phyloP scores from a whole-genome alignment of 352 stramenopile genomes.

The Lagenidium sp. region DNA sequence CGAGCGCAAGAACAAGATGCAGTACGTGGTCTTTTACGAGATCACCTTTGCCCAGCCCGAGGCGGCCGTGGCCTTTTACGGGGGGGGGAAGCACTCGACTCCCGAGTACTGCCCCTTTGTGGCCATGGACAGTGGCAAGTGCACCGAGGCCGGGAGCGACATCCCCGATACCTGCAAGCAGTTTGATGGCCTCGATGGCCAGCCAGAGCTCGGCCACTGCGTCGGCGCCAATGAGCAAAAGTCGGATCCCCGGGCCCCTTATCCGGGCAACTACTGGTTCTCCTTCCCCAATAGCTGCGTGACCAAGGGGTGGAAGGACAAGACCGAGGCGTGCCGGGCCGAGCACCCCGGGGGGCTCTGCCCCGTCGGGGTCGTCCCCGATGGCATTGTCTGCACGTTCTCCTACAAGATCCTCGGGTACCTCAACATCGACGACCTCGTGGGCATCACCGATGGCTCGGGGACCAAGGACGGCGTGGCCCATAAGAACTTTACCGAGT shows the following conservation, averaged over 20 bases:
- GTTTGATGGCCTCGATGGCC: conserved; percentile 32
- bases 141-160: conserved; percentile 26
- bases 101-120: conserved; percentile 48
- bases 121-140: conserved; percentile 53
- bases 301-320: conserved; percentile 29
- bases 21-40: conserved; percentile 67
- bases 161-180: conserved; percentile 32
- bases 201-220: conserved; percentile 30
- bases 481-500: conserved; percentile 25
- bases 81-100: conserved; percentile 20
- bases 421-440: conserved; percentile 43
- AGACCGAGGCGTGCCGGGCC: conserved; percentile 31
- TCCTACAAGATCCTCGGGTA: conserved; percentile 57
- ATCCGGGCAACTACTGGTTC: conserved; percentile 66
- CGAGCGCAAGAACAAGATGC: conserved; percentile 61
- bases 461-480: conserved; percentile 1
- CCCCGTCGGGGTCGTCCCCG: conserved; percentile 19
- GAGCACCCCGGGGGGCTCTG: conserved; percentile 27
- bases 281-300: conserved; percentile 54
- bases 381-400: conserved; percentile 58
- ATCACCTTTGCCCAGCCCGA: conserved; percentile 54
- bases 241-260: conserved; percentile 38
- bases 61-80: conserved; percentile 33
- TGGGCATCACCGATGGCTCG: conserved; percentile 48
- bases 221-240: conserved; percentile 34